Base-by-base conservation (phyloP, 2,329 filamentous ascomycete genomes). In the Pseudodiploospora longispora region DNA sequence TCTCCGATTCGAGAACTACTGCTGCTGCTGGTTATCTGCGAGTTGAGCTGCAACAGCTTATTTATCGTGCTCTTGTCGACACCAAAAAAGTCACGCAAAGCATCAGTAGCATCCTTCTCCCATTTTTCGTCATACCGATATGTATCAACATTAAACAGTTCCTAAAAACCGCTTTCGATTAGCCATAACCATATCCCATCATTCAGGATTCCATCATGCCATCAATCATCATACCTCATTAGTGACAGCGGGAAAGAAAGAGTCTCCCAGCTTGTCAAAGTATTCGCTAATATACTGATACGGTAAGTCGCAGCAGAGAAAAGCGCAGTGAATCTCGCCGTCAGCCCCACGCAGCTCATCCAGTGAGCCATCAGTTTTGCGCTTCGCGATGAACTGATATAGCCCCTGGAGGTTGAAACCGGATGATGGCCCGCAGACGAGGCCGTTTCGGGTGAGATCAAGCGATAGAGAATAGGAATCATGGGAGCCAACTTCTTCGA, bases 251-350 rank as follows among this genome's bases (percentile, higher is more conserved):
- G 63, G 69, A 55, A 78, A 78, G 40, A 71, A 60, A 10, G 68
- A 63, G 1, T 63, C 52, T 1, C 65, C 68, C 6, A 80, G 58
- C 48, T 77, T 78, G 38, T 71, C 62, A 48, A 79, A 81, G 54
- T 81, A 80, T 51, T 76, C 73, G 30, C 71, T 66, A 40, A 81
- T 65, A 50, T 81, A 81, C 54, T 81, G 77, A 51, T 80, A 81
- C 1, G 78, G 78, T 19, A 82, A 58, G 49, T 82, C 78, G 47
- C 76, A 79, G 57, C 77, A 82, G 30, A 80, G 62, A 56, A 82
- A 82, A 3, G 79, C 75, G 38, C 72, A 76, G 42, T 73, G 63
- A 7, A 71, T 65, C 65, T 69, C 61, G 3, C 72, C 69, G 38
- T 70, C 70, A 4, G 68, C 62, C 19, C 19, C 19, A 19, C 19